Evolutionary conservation across 768 basidiomycete species (phyloP).

Genomic region (Porphyrellus cyaneotinctus): DNA sequence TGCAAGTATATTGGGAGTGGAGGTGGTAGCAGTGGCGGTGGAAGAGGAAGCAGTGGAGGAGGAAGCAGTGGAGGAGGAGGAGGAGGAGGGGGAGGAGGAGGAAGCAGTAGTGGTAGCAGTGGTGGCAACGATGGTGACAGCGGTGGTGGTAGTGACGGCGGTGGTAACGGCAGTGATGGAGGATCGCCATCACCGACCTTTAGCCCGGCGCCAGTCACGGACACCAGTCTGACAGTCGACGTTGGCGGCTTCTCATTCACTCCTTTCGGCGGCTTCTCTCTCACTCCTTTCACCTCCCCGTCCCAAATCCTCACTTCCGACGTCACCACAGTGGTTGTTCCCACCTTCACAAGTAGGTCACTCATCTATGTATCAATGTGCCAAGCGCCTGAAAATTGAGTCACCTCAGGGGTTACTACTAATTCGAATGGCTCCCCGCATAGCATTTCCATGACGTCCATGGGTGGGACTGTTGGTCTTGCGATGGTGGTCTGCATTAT

Average conservation of each 20-base stretch:
- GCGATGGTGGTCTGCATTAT: conserved; percentile 6
- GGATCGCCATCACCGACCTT: too few relatives aligned
- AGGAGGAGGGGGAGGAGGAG: not conserved
- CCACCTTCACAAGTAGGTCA: not conserved
- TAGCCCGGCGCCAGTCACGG: too few relatives aligned
- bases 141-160: not conserved
- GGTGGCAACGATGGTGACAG: not conserved
- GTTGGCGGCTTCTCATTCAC: too few relatives aligned
- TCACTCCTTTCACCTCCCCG: too few relatives aligned
- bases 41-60: not conserved
- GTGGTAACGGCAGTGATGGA: not conserved
- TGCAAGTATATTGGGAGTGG: conserved; percentile 2
- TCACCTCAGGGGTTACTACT: not conserved
- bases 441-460: not conserved
- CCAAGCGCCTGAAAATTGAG: not conserved
- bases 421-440: conserved; percentile 12
- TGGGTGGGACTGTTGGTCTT: conserved; percentile 1
- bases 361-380: not conserved
- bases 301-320: too few relatives aligned
- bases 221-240: too few relatives aligned
- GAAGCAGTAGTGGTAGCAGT: not conserved
- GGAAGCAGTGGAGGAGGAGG: not conserved
- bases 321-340: not conserved
- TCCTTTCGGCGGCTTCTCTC: too few relatives aligned
- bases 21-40: conserved; percentile 1